Evolutionary conservation across 176 grass and related monocot genomes (phyloP).

Genomic region (Thalia dealbata): DNA sequence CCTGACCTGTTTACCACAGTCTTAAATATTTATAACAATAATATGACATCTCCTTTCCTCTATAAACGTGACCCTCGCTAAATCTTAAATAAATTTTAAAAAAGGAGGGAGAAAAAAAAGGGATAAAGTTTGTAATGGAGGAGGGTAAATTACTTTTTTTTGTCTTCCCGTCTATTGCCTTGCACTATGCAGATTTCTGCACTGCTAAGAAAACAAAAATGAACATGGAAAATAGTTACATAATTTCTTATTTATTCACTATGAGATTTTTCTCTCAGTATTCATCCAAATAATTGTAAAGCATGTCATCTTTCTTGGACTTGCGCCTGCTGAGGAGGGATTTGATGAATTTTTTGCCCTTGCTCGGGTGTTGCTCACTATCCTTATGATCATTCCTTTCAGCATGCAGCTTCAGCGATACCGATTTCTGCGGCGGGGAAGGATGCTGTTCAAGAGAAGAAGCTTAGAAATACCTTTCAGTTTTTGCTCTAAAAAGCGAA

Average conservation of each 20-base stretch:
- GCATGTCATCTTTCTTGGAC: slow-evolving; percentile 73
- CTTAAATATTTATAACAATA: too few relatives aligned
- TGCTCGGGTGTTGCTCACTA: slow-evolving; percentile 51
- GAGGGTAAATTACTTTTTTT: neutral
- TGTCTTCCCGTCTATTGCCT: neutral
- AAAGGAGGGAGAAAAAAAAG: too few relatives aligned
- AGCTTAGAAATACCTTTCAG: slow-evolving; percentile 8
- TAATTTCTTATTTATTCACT: too few relatives aligned
- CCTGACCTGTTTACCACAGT: too few relatives aligned
- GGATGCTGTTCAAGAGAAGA: slow-evolving; percentile 18
- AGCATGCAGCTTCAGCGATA: slow-evolving; percentile 41
- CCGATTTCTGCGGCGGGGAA: slow-evolving; percentile 52
- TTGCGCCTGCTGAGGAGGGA: slow-evolving; percentile 78
- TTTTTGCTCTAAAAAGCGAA: neutral
- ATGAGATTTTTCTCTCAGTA: slow-evolving; percentile 23
- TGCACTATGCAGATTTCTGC: neutral
- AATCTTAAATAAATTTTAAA: too few relatives aligned
- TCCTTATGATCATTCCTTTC: slow-evolving; percentile 47
- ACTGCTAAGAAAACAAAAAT: neutral
- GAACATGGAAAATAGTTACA: neutral
- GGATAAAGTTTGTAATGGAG: too few relatives aligned
- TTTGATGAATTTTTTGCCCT: slow-evolving; percentile 76
- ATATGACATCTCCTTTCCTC: too few relatives aligned
- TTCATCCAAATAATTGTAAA: slow-evolving; percentile 57
- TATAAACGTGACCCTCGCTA: too few relatives aligned